phyloP scores from a whole-genome alignment of 495 filamentous ascomycete species.

The Penicillium psychrofluorescens region DNA sequence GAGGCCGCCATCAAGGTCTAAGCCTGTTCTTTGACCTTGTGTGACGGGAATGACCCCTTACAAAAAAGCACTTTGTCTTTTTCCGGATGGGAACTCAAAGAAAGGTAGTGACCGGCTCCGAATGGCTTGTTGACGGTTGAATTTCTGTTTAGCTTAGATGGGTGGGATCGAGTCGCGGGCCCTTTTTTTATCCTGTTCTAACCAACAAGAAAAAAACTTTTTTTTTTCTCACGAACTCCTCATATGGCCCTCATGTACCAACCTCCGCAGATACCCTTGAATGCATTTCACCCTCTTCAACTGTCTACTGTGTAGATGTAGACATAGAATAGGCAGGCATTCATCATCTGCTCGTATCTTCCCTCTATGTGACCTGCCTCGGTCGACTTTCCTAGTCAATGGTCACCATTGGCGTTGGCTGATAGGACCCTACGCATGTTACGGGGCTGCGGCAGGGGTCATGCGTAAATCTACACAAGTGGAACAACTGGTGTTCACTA shows the following conservation, averaged over 20 bases:
- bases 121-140: conserved; percentile 26
- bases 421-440: too few species aligned
- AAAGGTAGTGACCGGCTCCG: conserved; percentile 21
- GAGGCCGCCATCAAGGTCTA: conserved; percentile 96
- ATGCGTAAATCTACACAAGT: too few species aligned
- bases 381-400: neutral
- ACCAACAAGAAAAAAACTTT: conserved; percentile 13
- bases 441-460: too few species aligned
- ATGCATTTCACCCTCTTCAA: conserved; percentile 34
- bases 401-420: too few species aligned
- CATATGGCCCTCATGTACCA: conserved; percentile 29
- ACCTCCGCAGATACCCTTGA: conserved; percentile 43
- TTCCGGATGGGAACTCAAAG: conserved; percentile 21
- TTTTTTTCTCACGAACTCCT: conserved; percentile 22
- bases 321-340: conserved; percentile 18
- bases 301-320: conserved; percentile 17
- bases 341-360: conserved; percentile 15
- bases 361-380: too few species aligned
- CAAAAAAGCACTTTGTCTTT: conserved; percentile 10
- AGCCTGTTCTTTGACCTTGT: conserved; percentile 18
- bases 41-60: conserved; percentile 15
- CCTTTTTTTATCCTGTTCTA: conserved; percentile 16
- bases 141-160: conserved; percentile 31
- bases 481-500: too few species aligned
- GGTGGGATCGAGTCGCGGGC: conserved; percentile 18